Evolutionary conservation across 176 grass and related monocot genomes (phyloP).

Genomic region (Carex cristatella): DNA sequence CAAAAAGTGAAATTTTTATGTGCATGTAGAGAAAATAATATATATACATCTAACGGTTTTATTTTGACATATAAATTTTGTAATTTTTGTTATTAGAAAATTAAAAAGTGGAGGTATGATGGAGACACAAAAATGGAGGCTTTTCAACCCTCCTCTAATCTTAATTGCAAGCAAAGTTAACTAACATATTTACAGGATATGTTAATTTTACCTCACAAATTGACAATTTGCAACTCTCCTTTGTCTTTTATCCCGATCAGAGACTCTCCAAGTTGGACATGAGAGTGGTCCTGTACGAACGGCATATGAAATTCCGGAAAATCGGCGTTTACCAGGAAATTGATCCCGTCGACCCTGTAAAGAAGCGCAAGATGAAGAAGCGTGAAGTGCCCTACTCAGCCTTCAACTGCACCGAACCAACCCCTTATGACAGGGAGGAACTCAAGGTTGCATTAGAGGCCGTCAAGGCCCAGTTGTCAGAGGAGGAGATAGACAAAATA

Average conservation of each 20-base stretch:
- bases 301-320: conserved; percentile 20
- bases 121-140: no score
- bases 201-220: not conserved
- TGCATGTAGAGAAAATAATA: no score
- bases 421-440: not conserved
- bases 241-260: not conserved
- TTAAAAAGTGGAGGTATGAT: no score
- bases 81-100: no score
- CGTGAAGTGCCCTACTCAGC: conserved; percentile 11
- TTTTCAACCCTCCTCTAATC: no score
- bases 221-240: not conserved
- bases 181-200: not conserved
- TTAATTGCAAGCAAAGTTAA: not conserved
- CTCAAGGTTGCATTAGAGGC: not conserved
- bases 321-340: not conserved
- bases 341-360: not conserved
- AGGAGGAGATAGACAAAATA: not conserved
- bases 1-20: no score
- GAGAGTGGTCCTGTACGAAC: not conserved
- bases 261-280: not conserved
- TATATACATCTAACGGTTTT: no score
- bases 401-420: not conserved
- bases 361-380: conserved; percentile 16
- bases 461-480: not conserved
- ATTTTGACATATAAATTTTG: no score